Evolutionary conservation across 495 filamentous ascomycete genomes (phyloP).

Genomic region (Durotheca rogersii): DNA sequence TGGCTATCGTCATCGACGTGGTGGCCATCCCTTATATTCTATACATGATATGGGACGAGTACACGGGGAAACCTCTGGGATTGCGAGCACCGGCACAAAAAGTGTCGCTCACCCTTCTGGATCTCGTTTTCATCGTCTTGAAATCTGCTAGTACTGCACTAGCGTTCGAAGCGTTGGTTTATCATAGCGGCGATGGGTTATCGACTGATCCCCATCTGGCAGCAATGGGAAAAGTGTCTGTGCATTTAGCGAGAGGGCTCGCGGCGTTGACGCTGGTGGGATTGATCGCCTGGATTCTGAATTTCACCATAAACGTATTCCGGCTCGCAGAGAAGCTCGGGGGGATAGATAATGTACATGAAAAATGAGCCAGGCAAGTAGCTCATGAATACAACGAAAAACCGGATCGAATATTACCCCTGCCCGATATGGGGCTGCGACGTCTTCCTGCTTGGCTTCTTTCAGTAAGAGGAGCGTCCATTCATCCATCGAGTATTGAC

Average conservation of each 20-base stretch:
- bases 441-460: too few relatives aligned
- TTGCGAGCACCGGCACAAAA: constrained; percentile 80
- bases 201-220: constrained; percentile 4
- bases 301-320: constrained; percentile 85
- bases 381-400: too few relatives aligned
- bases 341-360: constrained; percentile 48
- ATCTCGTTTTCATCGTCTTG: constrained; percentile 95
- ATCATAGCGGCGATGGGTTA: constrained; percentile 51
- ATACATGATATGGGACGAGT: constrained; percentile 96
- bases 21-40: constrained; percentile 85
- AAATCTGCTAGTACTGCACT: constrained; percentile 87
- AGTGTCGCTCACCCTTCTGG: constrained; percentile 81
- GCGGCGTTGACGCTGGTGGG: constrained; percentile 80
- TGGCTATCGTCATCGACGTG: constrained; percentile 88
- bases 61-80: constrained; percentile 88
- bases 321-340: constrained; percentile 76
- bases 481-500: too few relatives aligned
- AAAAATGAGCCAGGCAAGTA: constrained; percentile 30
- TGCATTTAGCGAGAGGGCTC: constrained; percentile 71
- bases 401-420: too few relatives aligned
- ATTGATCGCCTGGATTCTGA: constrained; percentile 83
- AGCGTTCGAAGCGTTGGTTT: constrained; percentile 80
- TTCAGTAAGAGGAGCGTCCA: too few relatives aligned
- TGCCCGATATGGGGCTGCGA: too few relatives aligned
- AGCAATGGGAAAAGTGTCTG: constrained; percentile 49